Conservation (phyloP, 805 yeast genomes). For the Hanseniaspora mollemarum region DNA sequence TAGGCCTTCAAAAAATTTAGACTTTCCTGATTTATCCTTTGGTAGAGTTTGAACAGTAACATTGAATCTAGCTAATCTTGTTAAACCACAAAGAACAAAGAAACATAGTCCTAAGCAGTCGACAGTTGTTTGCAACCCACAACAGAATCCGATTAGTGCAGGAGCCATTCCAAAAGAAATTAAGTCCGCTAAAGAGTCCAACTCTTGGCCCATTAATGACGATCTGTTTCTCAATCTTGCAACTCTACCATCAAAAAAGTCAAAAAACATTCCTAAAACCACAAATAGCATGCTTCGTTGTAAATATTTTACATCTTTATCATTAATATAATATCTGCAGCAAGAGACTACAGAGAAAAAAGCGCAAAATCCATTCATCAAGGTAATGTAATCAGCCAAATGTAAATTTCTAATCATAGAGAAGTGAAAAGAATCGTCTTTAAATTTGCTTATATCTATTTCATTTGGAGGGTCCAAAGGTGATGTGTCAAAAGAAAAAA, state of each 20-base stretch:
- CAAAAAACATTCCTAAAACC: slow-evolving; percentile 85
- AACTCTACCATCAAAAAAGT: slow-evolving; percentile 92
- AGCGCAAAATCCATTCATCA: slow-evolving; percentile 88
- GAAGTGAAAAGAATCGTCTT: slow-evolving; percentile 74
- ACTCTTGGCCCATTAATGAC: slow-evolving; percentile 91
- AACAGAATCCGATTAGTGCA: slow-evolving; percentile 78
- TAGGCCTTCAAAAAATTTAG: slow-evolving; percentile 87
- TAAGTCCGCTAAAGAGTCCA: slow-evolving; percentile 91
- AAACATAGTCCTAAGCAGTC: slow-evolving; percentile 67
- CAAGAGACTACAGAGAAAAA: slow-evolving; percentile 83
- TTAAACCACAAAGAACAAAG: slow-evolving; percentile 86
- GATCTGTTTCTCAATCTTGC: slow-evolving; percentile 89
- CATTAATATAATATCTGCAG: slow-evolving; percentile 60
- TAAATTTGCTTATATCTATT: slow-evolving; percentile 64
- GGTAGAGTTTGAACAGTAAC: slow-evolving; percentile 89
- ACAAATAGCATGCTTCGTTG: slow-evolving; percentile 86
- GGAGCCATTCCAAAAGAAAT: slow-evolving; percentile 94
- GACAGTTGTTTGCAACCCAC: slow-evolving; percentile 75
- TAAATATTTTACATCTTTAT: slow-evolving; percentile 45
- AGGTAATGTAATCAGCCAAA: slow-evolving; percentile 91
- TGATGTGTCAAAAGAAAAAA: slow-evolving; percentile 39
- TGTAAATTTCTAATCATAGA: slow-evolving; percentile 78
- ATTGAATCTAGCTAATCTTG: slow-evolving; percentile 89
- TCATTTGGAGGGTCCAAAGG: slow-evolving; percentile 69
- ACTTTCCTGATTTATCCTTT: slow-evolving; percentile 75